Evolutionary conservation across 176 grass and related monocot genomes (phyloP).

Genomic region (Avena insularis): DNA sequence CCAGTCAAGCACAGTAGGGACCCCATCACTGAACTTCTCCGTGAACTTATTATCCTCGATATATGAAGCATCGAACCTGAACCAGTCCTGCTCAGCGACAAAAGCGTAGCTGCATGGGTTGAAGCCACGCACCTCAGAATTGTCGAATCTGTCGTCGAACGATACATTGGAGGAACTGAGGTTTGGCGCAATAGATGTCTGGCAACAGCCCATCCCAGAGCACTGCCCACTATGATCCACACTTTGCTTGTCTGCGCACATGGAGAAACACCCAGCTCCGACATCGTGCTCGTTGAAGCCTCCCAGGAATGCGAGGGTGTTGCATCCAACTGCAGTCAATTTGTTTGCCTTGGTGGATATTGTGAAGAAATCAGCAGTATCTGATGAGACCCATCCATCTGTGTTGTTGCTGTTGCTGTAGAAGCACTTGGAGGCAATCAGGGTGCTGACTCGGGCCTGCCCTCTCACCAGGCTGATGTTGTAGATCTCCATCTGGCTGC

Average conservation of each 20-base stretch:
- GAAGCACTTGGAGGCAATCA: conserved; percentile 33
- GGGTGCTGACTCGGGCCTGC: conserved; percentile 16
- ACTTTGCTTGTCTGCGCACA: conserved; percentile 11
- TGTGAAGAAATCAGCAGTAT: not conserved
- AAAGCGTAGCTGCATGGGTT: conserved; percentile 49
- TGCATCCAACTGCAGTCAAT: conserved; percentile 31
- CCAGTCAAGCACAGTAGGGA: conserved; percentile 49
- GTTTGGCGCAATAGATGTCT: conserved; percentile 43
- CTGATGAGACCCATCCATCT: not conserved
- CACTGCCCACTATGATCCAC: conserved; percentile 35
- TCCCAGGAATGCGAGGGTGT: conserved; percentile 38
- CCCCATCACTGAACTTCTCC: conserved; percentile 30
- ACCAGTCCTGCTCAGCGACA: conserved; percentile 23
- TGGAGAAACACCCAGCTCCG: conserved; percentile 39
- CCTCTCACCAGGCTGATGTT: conserved; percentile 32
- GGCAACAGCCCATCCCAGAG: conserved; percentile 54
- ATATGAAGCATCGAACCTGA: conserved; percentile 41
- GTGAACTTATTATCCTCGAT: conserved; percentile 2
- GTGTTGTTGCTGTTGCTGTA: not conserved
- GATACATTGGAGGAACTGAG: not conserved
- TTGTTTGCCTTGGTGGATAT: conserved; percentile 47
- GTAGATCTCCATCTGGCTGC: conserved; percentile 33
- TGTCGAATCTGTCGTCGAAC: conserved; percentile 33
- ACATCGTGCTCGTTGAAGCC: conserved; percentile 1
- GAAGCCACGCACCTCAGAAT: conserved; percentile 10